These are phyloP conservation scores for Geosmithia flava DNA, from an alignment of 2,329 filamentous ascomycete genomes.

Conservation along the genomic window DNA sequence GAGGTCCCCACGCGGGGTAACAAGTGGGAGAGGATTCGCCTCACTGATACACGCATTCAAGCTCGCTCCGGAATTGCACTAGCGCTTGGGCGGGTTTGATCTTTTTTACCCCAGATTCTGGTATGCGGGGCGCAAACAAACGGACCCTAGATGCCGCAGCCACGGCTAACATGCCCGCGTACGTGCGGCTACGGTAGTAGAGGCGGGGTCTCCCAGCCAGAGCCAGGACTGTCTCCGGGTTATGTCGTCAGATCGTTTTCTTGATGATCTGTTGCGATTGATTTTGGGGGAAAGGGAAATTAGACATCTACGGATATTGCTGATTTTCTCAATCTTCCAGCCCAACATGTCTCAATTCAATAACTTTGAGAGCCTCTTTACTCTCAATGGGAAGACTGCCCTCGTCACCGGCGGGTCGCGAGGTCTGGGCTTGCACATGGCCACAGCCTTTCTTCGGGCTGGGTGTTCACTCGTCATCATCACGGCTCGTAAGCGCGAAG, in stretches of 20 bases:
- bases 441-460: slow-evolving; percentile 55
- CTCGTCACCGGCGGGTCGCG: slow-evolving; percentile 35
- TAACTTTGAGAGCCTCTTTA: slow-evolving; percentile 14
- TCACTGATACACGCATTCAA: background rate
- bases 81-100: background rate
- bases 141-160: background rate
- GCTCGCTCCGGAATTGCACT: background rate
- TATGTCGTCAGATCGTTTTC: background rate
- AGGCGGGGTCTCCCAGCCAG: background rate
- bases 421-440: slow-evolving; percentile 47
- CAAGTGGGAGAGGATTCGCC: background rate
- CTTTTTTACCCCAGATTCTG: background rate
- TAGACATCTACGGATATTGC: no score
- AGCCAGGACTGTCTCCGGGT: background rate
- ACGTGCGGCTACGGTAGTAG: background rate
- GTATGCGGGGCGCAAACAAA: background rate
- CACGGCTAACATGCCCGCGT: background rate
- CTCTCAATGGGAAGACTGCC: slow-evolving; percentile 25
- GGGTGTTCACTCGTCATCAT: slow-evolving; percentile 60
- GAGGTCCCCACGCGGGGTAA: background rate
- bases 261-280: background rate
- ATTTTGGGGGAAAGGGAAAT: no score
- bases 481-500: slow-evolving; percentile 56
- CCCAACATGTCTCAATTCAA: slow-evolving; percentile 14
- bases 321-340: background rate